Conservation (phyloP, 306 rosid genomes). For the Urtica urens region DNA sequence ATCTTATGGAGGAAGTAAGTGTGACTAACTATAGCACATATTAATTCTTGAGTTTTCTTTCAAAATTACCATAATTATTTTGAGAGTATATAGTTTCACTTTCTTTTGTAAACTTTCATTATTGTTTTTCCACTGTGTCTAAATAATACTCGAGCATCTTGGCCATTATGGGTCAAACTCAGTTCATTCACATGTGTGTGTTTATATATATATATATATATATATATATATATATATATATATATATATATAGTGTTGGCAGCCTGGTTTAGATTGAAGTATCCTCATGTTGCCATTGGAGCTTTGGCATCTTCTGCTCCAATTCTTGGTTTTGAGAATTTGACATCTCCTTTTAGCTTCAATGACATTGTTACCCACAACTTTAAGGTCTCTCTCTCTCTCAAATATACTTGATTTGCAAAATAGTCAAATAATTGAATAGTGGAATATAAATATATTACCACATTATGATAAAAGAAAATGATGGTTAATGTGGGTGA, state of each 20-base stretch:
- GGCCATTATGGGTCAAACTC: no score
- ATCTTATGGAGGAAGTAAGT: constrained; percentile 87
- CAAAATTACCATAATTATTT: no score
- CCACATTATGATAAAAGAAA: not conserved
- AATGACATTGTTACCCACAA: constrained; percentile 40
- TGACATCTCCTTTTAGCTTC: constrained; percentile 55
- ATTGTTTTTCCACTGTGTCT: no score
- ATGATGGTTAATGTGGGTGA: not conserved
- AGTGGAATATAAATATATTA: not conserved
- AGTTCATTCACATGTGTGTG: no score
- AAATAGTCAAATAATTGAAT: not conserved
- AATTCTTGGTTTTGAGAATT: constrained; percentile 49
- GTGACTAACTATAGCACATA: no score
- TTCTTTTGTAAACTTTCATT: no score
- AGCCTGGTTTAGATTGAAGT: constrained; percentile 79
- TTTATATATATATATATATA: not conserved
- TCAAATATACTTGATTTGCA: no score
- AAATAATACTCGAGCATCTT: no score
- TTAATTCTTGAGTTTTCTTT: no score
- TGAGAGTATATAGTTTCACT: no score
- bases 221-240: not conserved
- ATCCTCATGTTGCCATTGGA: constrained; percentile 73
- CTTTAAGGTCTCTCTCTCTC: constrained; percentile 42
- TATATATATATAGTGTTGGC: constrained; percentile 54
- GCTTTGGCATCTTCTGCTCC: constrained; percentile 84